Evolutionary conservation across 768 basidiomycete genomes (phyloP).

Genomic region (Macrolepiota albuminosa): DNA sequence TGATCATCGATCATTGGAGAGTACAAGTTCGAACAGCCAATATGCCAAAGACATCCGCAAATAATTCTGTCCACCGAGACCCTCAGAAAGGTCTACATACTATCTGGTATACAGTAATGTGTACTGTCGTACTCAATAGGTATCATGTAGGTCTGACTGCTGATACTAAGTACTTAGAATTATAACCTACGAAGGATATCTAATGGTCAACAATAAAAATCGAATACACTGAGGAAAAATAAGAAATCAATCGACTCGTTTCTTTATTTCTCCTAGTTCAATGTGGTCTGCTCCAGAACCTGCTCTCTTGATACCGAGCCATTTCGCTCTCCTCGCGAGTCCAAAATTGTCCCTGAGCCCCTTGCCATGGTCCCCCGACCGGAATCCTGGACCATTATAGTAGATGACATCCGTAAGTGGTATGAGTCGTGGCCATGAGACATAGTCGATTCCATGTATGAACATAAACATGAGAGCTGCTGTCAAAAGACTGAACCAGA

Average conservation of each 20-base stretch:
- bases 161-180: not conserved
- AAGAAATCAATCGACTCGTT: constrained; percentile 58
- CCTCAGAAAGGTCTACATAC: not conserved
- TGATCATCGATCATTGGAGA: too few species aligned
- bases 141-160: not conserved
- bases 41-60: too few species aligned
- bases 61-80: too few species aligned
- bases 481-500: constrained; percentile 69
- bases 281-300: constrained; percentile 57
- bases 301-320: constrained; percentile 32
- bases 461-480: constrained; percentile 68
- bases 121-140: not conserved
- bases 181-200: not conserved
- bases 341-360: constrained; percentile 40
- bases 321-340: constrained; percentile 34
- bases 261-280: constrained; percentile 74
- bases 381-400: constrained; percentile 87
- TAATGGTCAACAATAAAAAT: not conserved
- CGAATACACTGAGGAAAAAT: not conserved
- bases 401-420: constrained; percentile 81
- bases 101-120: not conserved
- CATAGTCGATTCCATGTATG: constrained; percentile 89
- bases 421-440: constrained; percentile 88
- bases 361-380: constrained; percentile 71
- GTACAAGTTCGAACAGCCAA: too few species aligned